Evolutionary conservation across 2,329 filamentous ascomycete species (phyloP).

Genomic region (Cercospora sp.): DNA sequence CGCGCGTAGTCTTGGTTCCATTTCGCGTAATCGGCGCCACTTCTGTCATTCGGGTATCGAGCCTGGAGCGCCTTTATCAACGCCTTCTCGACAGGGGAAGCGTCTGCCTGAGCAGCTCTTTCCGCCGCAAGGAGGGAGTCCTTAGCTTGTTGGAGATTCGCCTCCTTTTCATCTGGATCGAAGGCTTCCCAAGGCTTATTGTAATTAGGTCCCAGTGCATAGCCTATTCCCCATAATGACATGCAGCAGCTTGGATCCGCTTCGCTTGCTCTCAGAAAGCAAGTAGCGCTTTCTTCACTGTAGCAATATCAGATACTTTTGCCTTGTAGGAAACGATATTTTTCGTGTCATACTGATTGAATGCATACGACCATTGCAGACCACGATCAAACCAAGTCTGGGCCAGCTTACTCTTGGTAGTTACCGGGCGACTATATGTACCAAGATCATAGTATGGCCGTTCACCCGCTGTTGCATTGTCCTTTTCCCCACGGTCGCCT

Average conservation of each 20-base stretch:
- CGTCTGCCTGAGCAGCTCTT: conserved; percentile 33
- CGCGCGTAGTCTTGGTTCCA: conserved; percentile 63
- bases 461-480: background rate
- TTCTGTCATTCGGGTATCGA: conserved; percentile 55
- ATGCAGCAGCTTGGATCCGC: conserved; percentile 59
- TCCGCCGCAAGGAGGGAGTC: conserved; percentile 50
- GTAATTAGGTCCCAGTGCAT: conserved; percentile 72
- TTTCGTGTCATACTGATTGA: conserved; percentile 58
- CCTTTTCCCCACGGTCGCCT: background rate
- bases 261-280: conserved; percentile 61
- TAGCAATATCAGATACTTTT: background rate
- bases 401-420: conserved; percentile 52
- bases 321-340: background rate
- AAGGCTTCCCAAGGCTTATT: conserved; percentile 78
- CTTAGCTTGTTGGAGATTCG: conserved; percentile 52
- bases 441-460: conserved; percentile 57
- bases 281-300: conserved; percentile 62
- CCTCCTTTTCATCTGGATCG: conserved; percentile 59
- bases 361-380: conserved; percentile 71
- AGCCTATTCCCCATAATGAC: conserved; percentile 70
- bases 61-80: conserved; percentile 63
- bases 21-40: conserved; percentile 55
- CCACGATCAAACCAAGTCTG: conserved; percentile 71
- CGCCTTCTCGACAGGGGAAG: conserved; percentile 58
- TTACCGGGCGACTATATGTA: conserved; percentile 56